Evolutionary conservation across 2,329 filamentous ascomycete species (phyloP), one percentile per base, ranked within the genome.

Genomic region (Knoxdaviesia capensis): DNA sequence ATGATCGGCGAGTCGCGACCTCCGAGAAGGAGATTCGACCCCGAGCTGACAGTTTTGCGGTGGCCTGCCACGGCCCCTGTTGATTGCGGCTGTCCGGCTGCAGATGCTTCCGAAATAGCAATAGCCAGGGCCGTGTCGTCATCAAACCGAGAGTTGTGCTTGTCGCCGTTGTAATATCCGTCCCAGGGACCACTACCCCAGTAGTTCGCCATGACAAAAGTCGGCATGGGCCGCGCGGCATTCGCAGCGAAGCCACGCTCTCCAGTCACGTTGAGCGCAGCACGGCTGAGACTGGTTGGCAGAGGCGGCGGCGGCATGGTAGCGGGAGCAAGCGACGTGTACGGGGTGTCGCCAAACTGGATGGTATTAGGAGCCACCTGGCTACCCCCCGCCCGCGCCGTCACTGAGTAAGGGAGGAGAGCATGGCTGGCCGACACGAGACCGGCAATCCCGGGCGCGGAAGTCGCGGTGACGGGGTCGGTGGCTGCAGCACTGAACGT

Each of bases 161-260:
- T 50, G 7, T 48, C 46, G 7, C 52, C 48, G 6, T 50, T 50
- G 43, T 59, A 59, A 33, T 56, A 51, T 1, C 54, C 51, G 37
- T 55, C 59, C 83, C 86, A 94, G 39, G 86, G 78, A 44, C 76
- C 80, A 52, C 78, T 92, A 40, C 88, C 88, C 88, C 88, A 96
- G 43, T 92, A 71, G 55, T 96, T 96, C 32, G 87, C 87, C 64
- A 94, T 74, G 46, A 94, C 76, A 9, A 84, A 85, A 40, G 81
- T 82, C 1, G 87, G 84, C 59, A 94, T 74, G 28, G 72, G 72
- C 36, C 80, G 74, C n/a, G 69, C 69, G 39, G 66, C 72, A n/a
- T 76, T 75, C 11, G 75, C 58, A 3, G 69, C 70, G 44, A 85
- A 65, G 2, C 75, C 74, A 46, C 79, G 72, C 53, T 94, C 86